Conservation (phyloP, 352 stramenopile genomes). For the Phytopythium mirpurense region DNA sequence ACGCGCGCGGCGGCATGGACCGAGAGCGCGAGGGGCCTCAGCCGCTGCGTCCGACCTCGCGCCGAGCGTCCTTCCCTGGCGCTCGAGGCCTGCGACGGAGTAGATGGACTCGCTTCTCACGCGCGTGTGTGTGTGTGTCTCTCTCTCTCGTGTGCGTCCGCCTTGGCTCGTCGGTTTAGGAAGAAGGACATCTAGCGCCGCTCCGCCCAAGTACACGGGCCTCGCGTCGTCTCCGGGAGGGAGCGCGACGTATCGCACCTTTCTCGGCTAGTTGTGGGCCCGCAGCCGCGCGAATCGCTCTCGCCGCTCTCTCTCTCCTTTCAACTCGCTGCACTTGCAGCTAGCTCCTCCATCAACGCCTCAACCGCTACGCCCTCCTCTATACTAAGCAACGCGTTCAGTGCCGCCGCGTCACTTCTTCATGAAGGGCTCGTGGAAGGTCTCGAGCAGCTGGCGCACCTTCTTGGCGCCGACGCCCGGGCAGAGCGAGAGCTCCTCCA, state of each 20-base stretch:
- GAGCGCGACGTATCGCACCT: background rate
- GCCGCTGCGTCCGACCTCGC: background rate
- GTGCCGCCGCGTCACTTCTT: conserved; percentile 33
- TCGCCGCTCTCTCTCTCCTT: too few relatives aligned
- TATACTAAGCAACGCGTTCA: too few relatives aligned
- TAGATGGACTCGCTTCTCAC: conserved; percentile 3
- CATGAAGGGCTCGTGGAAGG: conserved; percentile 91
- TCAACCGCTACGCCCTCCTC: too few relatives aligned
- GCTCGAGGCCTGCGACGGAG: too few relatives aligned
- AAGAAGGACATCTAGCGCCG: conserved; percentile 2
- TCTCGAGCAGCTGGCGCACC: conserved; percentile 90
- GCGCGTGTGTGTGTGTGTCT: too few relatives aligned
- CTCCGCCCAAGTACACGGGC: background rate
- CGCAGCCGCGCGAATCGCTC: too few relatives aligned
- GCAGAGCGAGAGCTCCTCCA: conserved; percentile 93
- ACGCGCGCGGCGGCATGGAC: background rate
- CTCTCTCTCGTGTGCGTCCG: conserved; percentile 2
- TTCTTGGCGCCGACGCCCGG: conserved; percentile 94
- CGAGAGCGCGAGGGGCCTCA: too few relatives aligned
- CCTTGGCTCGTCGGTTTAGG: background rate
- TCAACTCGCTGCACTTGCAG: too few relatives aligned
- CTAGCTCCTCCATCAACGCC: too few relatives aligned
- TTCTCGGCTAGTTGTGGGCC: background rate
- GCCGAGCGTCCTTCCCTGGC: background rate
- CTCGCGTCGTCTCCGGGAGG: background rate